Evolutionary conservation across 257 asterid genomes (phyloP).

Genomic region (Solanum rostratum): DNA sequence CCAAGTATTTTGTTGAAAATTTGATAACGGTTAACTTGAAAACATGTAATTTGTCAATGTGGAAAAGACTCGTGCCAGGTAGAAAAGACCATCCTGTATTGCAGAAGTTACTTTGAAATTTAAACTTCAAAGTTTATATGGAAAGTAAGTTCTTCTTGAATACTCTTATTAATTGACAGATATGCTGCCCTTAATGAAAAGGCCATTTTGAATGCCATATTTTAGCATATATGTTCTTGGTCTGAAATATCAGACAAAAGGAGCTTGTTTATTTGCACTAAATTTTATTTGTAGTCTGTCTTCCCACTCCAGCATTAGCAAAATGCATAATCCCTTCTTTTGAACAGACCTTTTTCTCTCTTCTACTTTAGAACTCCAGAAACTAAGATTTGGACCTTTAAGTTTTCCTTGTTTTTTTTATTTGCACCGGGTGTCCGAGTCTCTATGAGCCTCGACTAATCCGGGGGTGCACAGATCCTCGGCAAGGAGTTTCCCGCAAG

Average conservation of each 20-base stretch:
- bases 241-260: neutral
- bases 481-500: no score
- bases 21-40: neutral
- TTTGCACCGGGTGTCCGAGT: no score
- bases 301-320: neutral
- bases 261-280: neutral
- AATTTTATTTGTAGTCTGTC: neutral
- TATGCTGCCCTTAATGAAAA: neutral
- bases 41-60: neutral
- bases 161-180: neutral
- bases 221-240: neutral
- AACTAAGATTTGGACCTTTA: neutral
- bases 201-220: neutral
- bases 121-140: neutral
- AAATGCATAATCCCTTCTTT: neutral
- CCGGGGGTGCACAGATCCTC: no score
- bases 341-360: neutral
- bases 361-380: neutral
- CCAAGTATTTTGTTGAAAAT: neutral
- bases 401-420: neutral
- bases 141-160: neutral
- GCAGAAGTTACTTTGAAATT: neutral
- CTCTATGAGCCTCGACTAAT: no score
- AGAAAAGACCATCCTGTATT: neutral
- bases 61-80: neutral